A percentile compares a stretch with the other conserved stretches of the same genome.
phyloP scores from a whole-genome alignment of 768 basidiomycete genomes.

The Obba rivulosa region DNA sequence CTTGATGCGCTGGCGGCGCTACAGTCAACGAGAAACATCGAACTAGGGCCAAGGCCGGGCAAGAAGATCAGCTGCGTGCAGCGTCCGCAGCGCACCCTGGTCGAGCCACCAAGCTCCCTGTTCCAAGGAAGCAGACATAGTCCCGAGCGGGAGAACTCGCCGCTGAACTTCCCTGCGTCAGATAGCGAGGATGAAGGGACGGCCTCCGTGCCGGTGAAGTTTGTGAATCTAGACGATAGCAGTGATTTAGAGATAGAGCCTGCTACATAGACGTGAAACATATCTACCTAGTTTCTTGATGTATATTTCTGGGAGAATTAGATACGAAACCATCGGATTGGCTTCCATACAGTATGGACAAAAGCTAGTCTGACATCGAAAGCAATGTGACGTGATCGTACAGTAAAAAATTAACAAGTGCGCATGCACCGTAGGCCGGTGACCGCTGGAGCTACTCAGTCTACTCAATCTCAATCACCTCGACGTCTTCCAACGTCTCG shows the following conservation, averaged over 20 bases:
- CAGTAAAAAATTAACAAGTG: too few relatives aligned
- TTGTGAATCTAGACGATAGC: conserved; percentile 13
- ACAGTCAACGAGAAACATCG: conserved; percentile 44
- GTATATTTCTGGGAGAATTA: too few relatives aligned
- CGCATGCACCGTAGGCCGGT: not conserved
- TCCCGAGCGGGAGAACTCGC: conserved; percentile 7
- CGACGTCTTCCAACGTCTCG: conserved; percentile 46
- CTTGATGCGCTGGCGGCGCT: conserved; percentile 50
- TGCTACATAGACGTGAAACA: not conserved
- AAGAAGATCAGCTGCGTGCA: conserved; percentile 40
- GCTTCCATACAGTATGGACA: too few relatives aligned
- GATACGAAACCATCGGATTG: too few relatives aligned
- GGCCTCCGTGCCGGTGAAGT: conserved; percentile 16
- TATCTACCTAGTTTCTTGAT: too few relatives aligned
- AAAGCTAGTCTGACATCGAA: too few relatives aligned
- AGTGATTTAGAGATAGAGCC: conserved; percentile 12
- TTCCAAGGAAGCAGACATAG: conserved; percentile 2
- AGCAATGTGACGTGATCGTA: too few relatives aligned
- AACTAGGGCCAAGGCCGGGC: conserved; percentile 61
- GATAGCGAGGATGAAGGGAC: conserved; percentile 28
- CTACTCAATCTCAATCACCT: conserved; percentile 53
- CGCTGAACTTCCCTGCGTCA: conserved; percentile 8
- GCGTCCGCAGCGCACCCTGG: conserved; percentile 48
- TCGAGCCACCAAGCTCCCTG: conserved; percentile 20
- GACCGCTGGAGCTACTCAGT: not conserved